Evolutionary conservation across 2,329 filamentous ascomycete species (phyloP), one percentile per base, ranked within the genome.

Genomic region (Piedraia hortae): DNA sequence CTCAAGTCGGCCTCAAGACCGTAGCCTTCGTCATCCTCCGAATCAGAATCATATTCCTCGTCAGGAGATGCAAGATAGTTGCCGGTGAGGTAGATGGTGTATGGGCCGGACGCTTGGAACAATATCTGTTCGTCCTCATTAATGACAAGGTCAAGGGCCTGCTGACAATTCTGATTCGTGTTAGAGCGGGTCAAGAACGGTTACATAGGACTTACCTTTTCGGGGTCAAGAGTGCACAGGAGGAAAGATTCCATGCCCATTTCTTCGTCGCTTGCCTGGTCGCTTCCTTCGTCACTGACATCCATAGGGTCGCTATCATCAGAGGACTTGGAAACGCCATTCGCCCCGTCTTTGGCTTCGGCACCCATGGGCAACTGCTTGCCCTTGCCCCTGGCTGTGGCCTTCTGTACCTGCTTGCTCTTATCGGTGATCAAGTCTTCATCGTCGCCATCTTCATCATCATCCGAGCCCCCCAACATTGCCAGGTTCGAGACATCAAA

Each of bases 141-240:
- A 43, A 97, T 65, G 31, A 74, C 85, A 47, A 97, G 75, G 49
- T 97, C 77, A 27, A 97, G 64, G 21, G 85, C 54, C 51, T 97
- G 88, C 53, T 97, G 85, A 60, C 71, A 90, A 55, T 74, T 64
- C 85, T 93, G 38, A 6, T n/a, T 19, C 13, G 11, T 5, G 4
- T 19, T 19, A 8, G 16, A 6, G 18, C 5, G 7, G 14, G 16
- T 10, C 13, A 12, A 12, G 5, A 10, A 25, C 17, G 18, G 21
- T 13, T 12, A 20, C 9, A 6, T 2, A 7, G 8, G 10, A 11
- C 60, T 46, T 67, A 91, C 85, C 55, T 70, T 74, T 48, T 77
- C 66, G 14, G 80, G 74, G 51, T 93, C 80, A 24, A 97, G 64
- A 30, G 85, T 97, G 63, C 85, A 97, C 37, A 97, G 54, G 35